Evolutionary conservation across 805 yeast genomes (phyloP).

Genomic region (Blastobotrys mokoenaii): DNA sequence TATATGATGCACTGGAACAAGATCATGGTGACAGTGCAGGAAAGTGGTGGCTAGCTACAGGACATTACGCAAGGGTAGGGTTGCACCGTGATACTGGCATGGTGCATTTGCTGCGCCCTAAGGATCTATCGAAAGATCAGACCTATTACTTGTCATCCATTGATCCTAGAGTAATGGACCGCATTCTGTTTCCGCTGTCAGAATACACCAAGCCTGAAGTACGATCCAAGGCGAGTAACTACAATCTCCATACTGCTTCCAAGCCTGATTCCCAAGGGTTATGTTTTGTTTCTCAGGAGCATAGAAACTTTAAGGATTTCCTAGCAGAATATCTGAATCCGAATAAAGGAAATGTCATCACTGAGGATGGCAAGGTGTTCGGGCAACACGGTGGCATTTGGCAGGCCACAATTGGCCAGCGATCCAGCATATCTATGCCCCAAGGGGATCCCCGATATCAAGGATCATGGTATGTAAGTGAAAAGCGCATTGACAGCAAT

Average conservation of each 20-base stretch:
- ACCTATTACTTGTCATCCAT: slow-evolving; percentile 81
- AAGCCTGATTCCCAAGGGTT: slow-evolving; percentile 93
- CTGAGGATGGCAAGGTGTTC: slow-evolving; percentile 64
- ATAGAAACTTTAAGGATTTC: slow-evolving; percentile 58
- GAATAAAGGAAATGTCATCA: slow-evolving; percentile 71
- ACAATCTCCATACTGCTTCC: slow-evolving; percentile 50
- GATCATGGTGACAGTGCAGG: slow-evolving; percentile 21
- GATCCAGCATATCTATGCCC: slow-evolving; percentile 72
- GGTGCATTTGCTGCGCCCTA: slow-evolving; percentile 48
- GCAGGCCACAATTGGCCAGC: slow-evolving; percentile 94
- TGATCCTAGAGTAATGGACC: slow-evolving; percentile 35
- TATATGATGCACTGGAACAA: slow-evolving; percentile 46
- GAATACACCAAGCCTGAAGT: slow-evolving; percentile 67
- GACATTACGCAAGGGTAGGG: slow-evolving; percentile 35
- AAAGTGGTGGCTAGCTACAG: slow-evolving; percentile 84
- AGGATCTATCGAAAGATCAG: slow-evolving; percentile 67
- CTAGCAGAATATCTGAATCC: slow-evolving; percentile 65
- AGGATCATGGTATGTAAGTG: slow-evolving; percentile 85
- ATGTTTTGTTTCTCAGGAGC: slow-evolving; percentile 75
- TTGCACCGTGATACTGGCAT: slow-evolving; percentile 20
- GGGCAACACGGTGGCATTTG: slow-evolving; percentile 83
- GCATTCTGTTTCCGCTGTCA: slow-evolving; percentile 73
- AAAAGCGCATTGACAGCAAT: slow-evolving; percentile 53
- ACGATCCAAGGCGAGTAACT: slow-evolving; percentile 51
- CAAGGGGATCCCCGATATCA: slow-evolving; percentile 69